Conservation (phyloP, 768 basidiomycete species). For the Agaricus blazei region DNA sequence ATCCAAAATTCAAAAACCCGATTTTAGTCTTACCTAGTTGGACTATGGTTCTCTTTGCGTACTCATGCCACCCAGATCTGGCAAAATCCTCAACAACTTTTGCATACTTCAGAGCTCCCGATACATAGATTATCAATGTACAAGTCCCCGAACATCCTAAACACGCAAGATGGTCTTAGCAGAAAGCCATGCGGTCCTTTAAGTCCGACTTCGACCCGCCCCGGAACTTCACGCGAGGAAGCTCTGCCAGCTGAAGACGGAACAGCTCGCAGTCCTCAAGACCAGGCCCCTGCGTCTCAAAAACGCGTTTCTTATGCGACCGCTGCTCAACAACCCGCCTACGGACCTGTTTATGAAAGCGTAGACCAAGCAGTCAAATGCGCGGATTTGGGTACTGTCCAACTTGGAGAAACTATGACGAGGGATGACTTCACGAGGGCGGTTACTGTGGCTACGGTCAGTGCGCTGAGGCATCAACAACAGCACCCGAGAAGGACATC, state of each 20-base stretch:
- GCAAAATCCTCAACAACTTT: slow-evolving; percentile 90
- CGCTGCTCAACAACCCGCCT: slow-evolving; percentile 27
- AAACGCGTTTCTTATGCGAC: slow-evolving; percentile 57
- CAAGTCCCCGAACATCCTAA: slow-evolving; percentile 29
- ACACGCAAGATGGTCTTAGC: not conserved
- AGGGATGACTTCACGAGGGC: slow-evolving; percentile 91
- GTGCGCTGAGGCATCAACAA: slow-evolving; percentile 80
- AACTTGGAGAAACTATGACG: slow-evolving; percentile 63
- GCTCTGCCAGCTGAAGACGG: slow-evolving; percentile 11
- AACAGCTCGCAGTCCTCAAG: slow-evolving; percentile 2
- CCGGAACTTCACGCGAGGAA: slow-evolving; percentile 33
- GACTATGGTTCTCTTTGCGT: slow-evolving; percentile 96
- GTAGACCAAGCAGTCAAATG: slow-evolving; percentile 76
- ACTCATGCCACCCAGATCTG: slow-evolving; percentile 99
- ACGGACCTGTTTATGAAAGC: slow-evolving; percentile 68
- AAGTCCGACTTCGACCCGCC: slow-evolving; percentile 34
- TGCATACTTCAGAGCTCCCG: slow-evolving; percentile 62
- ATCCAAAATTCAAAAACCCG: slow-evolving; percentile 5
- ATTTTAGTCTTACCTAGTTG: slow-evolving; percentile 87
- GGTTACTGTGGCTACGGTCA: slow-evolving; percentile 91
- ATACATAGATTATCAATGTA: slow-evolving; percentile 58
- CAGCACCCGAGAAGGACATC: slow-evolving; percentile 41
- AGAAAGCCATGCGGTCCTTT: slow-evolving; percentile 14
- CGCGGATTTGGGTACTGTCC: slow-evolving; percentile 40
- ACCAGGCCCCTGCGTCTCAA: slow-evolving; percentile 33